These are phyloP conservation scores for Ogataea dorogensis DNA, from an alignment of 805 yeast genomes.

Conservation along the genomic window DNA sequence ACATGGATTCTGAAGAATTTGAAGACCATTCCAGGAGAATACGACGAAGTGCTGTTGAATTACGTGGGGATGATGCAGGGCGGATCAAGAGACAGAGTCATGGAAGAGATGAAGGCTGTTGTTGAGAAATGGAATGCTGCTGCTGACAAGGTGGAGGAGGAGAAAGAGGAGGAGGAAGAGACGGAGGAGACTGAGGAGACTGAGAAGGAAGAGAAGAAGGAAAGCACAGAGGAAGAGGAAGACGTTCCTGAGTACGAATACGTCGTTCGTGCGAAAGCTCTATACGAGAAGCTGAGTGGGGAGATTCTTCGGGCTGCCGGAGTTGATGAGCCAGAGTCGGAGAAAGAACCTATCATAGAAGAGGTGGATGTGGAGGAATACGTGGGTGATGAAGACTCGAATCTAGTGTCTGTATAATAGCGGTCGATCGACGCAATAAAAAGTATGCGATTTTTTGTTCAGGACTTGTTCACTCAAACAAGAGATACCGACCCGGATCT, in stretches of 20 bases:
- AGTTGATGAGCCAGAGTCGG: conserved; percentile 14
- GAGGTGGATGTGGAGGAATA: conserved; percentile 42
- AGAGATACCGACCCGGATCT: conserved; percentile 75
- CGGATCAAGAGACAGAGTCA: conserved; percentile 59
- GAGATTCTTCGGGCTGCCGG: conserved; percentile 38
- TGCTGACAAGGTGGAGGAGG: conserved; percentile 41
- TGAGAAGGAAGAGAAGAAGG: conserved; percentile 14
- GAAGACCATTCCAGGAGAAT: conserved; percentile 48
- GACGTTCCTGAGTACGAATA: conserved; percentile 36
- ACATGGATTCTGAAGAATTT: conserved; percentile 77
- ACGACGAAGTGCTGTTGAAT: conserved; percentile 46
- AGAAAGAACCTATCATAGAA: conserved; percentile 33
- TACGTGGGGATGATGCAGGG: conserved; percentile 69
- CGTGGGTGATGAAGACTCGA: conserved; percentile 31
- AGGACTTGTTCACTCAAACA: conserved; percentile 41
- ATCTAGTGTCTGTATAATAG: conserved; percentile 10
- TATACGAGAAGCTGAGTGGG: conserved; percentile 37
- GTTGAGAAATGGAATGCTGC: conserved; percentile 56
- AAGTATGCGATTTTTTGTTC: conserved; percentile 28
- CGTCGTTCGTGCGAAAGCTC: conserved; percentile 40
- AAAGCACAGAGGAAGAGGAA: conserved; percentile 16
- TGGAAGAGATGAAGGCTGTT: conserved; percentile 46
- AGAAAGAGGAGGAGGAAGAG: conserved; percentile 24
- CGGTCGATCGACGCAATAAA: conserved; percentile 11
- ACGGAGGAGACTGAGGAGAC: conserved; percentile 27